Conservation (phyloP, 2,329 filamentous ascomycete genomes). For the Aaosphaeria arxii region DNA sequence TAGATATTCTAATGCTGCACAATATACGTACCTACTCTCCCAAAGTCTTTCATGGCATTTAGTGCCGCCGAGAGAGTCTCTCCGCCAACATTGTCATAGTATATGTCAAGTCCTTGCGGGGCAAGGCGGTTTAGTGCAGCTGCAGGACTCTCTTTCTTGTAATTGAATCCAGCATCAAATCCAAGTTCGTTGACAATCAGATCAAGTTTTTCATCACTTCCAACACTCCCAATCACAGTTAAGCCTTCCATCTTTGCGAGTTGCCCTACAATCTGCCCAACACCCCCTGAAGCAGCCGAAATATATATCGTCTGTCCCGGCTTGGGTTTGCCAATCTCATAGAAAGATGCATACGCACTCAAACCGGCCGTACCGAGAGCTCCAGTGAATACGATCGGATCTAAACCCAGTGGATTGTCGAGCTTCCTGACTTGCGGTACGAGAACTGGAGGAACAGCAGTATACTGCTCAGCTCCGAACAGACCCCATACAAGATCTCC, state of each 20-base stretch:
- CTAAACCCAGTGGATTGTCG: conserved; percentile 63
- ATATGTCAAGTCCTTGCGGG: conserved; percentile 72
- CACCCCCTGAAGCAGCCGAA: conserved; percentile 70
- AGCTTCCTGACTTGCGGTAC: conserved; percentile 50
- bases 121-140: conserved; percentile 67
- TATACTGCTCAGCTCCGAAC: conserved; percentile 64
- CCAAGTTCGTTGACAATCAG: conserved; percentile 64
- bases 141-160: conserved; percentile 69
- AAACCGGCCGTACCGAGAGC: conserved; percentile 71
- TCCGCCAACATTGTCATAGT: conserved; percentile 73
- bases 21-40: conserved; percentile 57
- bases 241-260: conserved; percentile 74
- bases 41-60: conserved; percentile 57
- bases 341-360: conserved; percentile 67
- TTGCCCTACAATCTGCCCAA: conserved; percentile 76
- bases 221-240: conserved; percentile 71
- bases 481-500: conserved; percentile 59
- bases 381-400: conserved; percentile 64
- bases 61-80: conserved; percentile 66
- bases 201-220: conserved; percentile 71
- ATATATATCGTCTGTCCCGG: conserved; percentile 76
- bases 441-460: conserved; percentile 47
- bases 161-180: conserved; percentile 76
- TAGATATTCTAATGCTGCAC: not conserved
- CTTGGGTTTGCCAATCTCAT: conserved; percentile 69